These are phyloP conservation scores for Paracorniculantispora psalliotae DNA, from an alignment of 2,329 filamentous ascomycete species.

Conservation along the genomic window DNA sequence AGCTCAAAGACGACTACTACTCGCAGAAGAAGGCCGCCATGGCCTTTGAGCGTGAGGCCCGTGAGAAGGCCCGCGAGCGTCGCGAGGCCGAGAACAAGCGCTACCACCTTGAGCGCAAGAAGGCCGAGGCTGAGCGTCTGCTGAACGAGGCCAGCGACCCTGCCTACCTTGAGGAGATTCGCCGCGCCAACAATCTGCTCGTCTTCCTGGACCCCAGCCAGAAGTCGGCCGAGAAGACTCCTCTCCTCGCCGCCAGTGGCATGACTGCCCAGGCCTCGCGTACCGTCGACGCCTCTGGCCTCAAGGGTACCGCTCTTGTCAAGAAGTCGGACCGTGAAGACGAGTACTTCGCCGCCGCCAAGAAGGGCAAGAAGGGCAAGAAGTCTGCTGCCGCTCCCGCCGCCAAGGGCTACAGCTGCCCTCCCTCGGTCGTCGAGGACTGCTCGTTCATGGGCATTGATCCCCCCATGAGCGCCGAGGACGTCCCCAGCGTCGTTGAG, in stretches of 20 bases:
- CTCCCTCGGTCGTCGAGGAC: conserved; percentile 87
- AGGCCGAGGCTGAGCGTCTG: conserved; percentile 69
- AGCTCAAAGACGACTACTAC: conserved; percentile 87
- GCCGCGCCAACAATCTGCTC: conserved; percentile 75
- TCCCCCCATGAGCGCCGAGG: conserved; percentile 78
- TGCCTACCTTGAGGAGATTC: conserved; percentile 89
- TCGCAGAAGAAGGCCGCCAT: conserved; percentile 74
- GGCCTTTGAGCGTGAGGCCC: conserved; percentile 78
- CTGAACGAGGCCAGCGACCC: conserved; percentile 78
- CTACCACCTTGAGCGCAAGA: conserved; percentile 65
- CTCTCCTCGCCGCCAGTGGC: conserved; percentile 60
- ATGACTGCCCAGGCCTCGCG: conserved; percentile 75
- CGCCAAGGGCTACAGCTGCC: conserved; percentile 68
- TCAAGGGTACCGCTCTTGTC: conserved; percentile 79
- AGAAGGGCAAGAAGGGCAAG: conserved; percentile 86
- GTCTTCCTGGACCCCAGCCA: conserved; percentile 82
- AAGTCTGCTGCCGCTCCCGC: conserved; percentile 46
- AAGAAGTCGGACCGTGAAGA: conserved; percentile 88
- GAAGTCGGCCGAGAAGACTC: conserved; percentile 57
- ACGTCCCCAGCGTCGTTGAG: conserved; percentile 74
- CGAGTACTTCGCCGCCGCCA: conserved; percentile 74
- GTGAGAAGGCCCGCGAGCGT: conserved; percentile 70
- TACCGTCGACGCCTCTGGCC: conserved; percentile 74
- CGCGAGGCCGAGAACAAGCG: conserved; percentile 75
- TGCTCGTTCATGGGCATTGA: conserved; percentile 79